Base-by-base conservation (phyloP, 306 rosid genomes). In the Neltuma alba region DNA sequence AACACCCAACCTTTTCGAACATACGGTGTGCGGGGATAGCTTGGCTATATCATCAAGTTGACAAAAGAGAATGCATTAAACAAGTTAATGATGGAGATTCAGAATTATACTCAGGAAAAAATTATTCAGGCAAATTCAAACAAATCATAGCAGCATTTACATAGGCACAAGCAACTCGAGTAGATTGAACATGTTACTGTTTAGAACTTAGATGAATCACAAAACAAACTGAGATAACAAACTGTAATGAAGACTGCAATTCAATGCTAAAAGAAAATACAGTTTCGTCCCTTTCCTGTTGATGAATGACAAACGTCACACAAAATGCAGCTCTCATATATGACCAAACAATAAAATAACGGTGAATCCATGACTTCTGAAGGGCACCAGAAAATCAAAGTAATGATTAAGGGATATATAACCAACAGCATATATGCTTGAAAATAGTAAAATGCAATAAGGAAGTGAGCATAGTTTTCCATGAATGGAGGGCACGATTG, bases 1-100 rank as follows among this genome's bases (percentile, higher is more conserved):
- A 80, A 83, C 78, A 95, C 90, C 99, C 99, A 95, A 84, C 97
- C 89, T 89, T 93, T 95, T 66, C 98, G 92, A 84, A 96, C 72
- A n/a, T 68, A 68, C 37, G 93, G 83, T 7, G 97, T 87, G 48
- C 93, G 96, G 58, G 99, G 99, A 87, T 95, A 95, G 87, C 91
- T 90, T 78, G 88, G 84, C 99, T 95, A 66, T 50, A 82, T 79
- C 60, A 86, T 77, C 70, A 76, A 72, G 69, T 76, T 61, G 40
- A 62, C 70, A 38, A 34, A 55, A 60, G 72, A 65, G 27, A 55
- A 74, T 25, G 25, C 38, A 40, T 68, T 41, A 23, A 55, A 55
- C n/a, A 75, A 23, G 38, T 60, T 9, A 74, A 30, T 34, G 13
- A 79, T 76, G 70, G 70, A 38, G 38, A 75, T 41, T 57, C 37